These are phyloP conservation scores for Blastocystis sp. DNA, from an alignment of 352 stramenopile genomes.

Conservation along the genomic window DNA sequence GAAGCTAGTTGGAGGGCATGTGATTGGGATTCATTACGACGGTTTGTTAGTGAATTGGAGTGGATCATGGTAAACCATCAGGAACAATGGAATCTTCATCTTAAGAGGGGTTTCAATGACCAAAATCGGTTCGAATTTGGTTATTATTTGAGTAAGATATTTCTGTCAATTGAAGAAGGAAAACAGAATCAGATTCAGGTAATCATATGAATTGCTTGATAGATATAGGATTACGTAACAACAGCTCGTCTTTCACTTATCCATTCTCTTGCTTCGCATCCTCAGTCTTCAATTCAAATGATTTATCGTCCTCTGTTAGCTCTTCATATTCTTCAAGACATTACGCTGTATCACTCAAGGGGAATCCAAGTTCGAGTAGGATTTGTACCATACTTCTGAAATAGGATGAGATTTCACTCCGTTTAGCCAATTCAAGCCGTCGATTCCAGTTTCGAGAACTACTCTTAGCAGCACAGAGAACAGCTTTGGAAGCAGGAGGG, in stretches of 20 bases:
- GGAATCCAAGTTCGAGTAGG: not conserved
- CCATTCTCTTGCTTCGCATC: not conserved
- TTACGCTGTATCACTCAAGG: not conserved
- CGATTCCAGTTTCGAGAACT: slow-evolving; percentile 14
- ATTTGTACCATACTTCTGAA: not conserved
- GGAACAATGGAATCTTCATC: not conserved
- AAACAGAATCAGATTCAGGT: not conserved
- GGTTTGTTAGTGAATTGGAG: not conserved
- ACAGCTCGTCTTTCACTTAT: not conserved
- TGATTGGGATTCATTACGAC: not conserved
- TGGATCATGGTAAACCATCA: slow-evolving; percentile 15
- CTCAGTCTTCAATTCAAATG: not conserved
- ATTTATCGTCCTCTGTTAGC: not conserved
- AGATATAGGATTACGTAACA: not conserved
- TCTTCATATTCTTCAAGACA: slow-evolving; percentile 46
- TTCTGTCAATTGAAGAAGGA: slow-evolving; percentile 4
- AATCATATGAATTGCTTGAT: not conserved
- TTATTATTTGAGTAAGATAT: slow-evolving; percentile 43
- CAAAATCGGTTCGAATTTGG: not conserved
- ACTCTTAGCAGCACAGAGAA: not conserved
- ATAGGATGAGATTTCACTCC: not conserved
- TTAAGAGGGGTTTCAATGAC: not conserved
- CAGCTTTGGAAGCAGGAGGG: not conserved
- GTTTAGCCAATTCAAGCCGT: not conserved
- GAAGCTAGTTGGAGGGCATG: not conserved